Conservation (phyloP, 2,329 filamentous ascomycete genomes). For the Colletotrichum falcatum region DNA sequence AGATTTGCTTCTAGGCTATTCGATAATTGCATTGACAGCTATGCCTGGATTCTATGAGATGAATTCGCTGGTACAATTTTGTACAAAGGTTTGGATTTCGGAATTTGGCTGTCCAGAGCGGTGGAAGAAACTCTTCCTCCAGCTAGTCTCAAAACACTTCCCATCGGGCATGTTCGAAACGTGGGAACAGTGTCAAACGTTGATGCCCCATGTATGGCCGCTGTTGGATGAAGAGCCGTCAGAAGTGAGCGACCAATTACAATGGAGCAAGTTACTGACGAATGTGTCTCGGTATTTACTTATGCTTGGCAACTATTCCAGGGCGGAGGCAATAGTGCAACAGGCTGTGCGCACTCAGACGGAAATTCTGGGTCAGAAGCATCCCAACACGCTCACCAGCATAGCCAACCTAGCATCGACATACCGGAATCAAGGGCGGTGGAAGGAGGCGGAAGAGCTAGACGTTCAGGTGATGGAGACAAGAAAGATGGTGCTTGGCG, state of each 20-base stretch:
- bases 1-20: constrained; percentile 50
- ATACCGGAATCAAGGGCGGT: neutral
- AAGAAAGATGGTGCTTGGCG: constrained; percentile 10
- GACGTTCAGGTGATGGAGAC: constrained; percentile 2
- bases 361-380: neutral
- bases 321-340: neutral
- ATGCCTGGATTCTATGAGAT: constrained; percentile 51
- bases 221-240: neutral
- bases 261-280: constrained; percentile 26
- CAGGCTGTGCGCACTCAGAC: neutral
- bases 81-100: constrained; percentile 43
- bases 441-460: constrained; percentile 27
- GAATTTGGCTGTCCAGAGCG: constrained; percentile 1
- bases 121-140: constrained; percentile 39
- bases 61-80: constrained; percentile 54
- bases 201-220: constrained; percentile 27
- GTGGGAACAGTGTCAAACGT: constrained; percentile 5
- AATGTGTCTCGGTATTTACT: constrained; percentile 29
- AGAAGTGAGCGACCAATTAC: neutral
- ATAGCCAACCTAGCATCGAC: neutral
- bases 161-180: constrained; percentile 6
- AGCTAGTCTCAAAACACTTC: constrained; percentile 19
- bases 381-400: constrained; percentile 4
- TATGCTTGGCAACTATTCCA: neutral
- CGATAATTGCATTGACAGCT: constrained; percentile 48